phyloP scores from a whole-genome alignment of 2,329 filamentous ascomycete species.

The Aspergillus nomiae region DNA sequence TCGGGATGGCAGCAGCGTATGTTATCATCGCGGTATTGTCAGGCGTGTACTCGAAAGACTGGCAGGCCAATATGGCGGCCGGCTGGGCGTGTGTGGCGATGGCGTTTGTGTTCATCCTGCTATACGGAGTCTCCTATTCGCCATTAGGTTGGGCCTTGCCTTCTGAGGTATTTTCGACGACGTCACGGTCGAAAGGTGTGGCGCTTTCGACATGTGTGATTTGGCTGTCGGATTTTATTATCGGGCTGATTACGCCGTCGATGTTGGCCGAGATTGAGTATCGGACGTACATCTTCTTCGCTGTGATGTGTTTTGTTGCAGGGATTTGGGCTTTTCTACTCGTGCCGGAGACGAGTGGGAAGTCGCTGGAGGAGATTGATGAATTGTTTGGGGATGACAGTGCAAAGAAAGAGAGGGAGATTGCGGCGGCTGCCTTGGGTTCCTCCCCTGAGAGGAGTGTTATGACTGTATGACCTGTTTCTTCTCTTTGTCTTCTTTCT shows the following conservation, averaged over 20 bases:
- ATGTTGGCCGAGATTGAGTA: constrained; percentile 50
- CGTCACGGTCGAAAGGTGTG: constrained; percentile 66
- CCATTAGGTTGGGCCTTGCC: constrained; percentile 38
- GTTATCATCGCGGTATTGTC: constrained; percentile 31
- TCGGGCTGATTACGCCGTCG: constrained; percentile 65
- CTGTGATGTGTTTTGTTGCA: constrained; percentile 16
- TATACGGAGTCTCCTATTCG: constrained; percentile 29
- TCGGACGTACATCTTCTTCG: constrained; percentile 25
- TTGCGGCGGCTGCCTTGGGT: not conserved
- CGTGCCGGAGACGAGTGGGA: constrained; percentile 32
- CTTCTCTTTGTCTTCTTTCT: not conserved
- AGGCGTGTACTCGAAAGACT: constrained; percentile 20
- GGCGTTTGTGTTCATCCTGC: constrained; percentile 18
- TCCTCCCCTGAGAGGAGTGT: not conserved
- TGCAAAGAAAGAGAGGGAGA: not conserved
- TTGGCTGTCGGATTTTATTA: constrained; percentile 73
- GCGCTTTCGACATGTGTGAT: constrained; percentile 67
- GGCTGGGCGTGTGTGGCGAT: constrained; percentile 22
- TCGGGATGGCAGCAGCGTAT: constrained; percentile 26
- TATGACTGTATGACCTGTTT: not conserved
- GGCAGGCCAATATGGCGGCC: constrained; percentile 23
- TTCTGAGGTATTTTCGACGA: constrained; percentile 67
- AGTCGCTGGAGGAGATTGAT: constrained; percentile 31
- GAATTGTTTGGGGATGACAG: constrained; percentile 21
- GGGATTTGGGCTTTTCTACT: constrained; percentile 27